These are phyloP conservation scores for Chrysanthemum makinoi DNA, from an alignment of 129 eudicot species.

Conservation along the genomic window DNA sequence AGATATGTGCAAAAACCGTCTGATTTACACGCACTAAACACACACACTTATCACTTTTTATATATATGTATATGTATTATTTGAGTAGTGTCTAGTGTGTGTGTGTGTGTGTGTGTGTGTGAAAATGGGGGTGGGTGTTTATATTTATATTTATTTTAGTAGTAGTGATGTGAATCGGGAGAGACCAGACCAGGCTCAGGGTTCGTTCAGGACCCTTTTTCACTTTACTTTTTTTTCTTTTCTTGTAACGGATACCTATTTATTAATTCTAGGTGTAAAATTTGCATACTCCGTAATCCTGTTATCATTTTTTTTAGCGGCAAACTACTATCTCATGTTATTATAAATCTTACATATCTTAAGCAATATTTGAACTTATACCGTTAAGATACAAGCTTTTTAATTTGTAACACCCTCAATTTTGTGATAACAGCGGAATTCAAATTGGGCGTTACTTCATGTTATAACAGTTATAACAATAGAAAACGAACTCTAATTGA, in stretches of 20 bases:
- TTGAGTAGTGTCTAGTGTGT: not conserved
- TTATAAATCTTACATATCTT: too few relatives aligned
- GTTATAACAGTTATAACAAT: too few relatives aligned
- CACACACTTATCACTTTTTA: not conserved
- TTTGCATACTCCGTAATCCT: too few relatives aligned
- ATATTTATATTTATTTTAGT: constrained; percentile 20
- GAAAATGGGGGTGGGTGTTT: constrained; percentile 25
- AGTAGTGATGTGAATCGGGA: constrained; percentile 23
- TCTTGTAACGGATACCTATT: constrained; percentile 17
- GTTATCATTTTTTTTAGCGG: too few relatives aligned
- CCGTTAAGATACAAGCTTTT: too few relatives aligned
- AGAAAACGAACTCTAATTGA: too few relatives aligned
- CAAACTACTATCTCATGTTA: too few relatives aligned
- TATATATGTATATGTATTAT: not conserved
- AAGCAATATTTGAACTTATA: too few relatives aligned
- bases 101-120: not conserved
- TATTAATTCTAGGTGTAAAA: not conserved
- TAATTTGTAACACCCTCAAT: too few relatives aligned
- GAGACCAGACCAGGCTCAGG: constrained; percentile 15
- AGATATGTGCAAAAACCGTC: constrained; percentile 37
- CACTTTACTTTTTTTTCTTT: constrained; percentile 1
- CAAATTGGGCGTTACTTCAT: too few relatives aligned
- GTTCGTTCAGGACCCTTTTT: constrained; percentile 16
- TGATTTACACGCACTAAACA: constrained; percentile 23
- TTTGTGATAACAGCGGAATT: too few relatives aligned